Base-by-base conservation (phyloP, 106 monocot genomes). In the Apostasia shenzhenica region DNA sequence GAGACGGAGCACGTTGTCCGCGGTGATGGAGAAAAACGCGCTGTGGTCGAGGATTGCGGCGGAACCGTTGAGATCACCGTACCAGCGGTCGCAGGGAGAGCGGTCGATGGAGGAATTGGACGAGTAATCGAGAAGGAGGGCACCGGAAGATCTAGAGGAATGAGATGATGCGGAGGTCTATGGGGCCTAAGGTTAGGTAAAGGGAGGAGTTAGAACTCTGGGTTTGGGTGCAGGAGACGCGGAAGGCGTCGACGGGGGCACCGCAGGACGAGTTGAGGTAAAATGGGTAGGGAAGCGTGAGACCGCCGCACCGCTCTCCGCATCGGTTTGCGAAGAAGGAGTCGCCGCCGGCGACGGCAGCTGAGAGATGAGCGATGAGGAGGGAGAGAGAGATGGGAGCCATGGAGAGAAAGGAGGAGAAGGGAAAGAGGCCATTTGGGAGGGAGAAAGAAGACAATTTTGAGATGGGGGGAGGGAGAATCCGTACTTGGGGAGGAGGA, bases 81-180 rank as follows among this genome's bases (percentile, higher is more conserved):
- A 93, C 76, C 81, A 75, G 13, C 81, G 80, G 26, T 70, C 67
- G 74, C 78, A 81, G 58, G 81, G 40, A 62, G 75, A 72, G 55
- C 77, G 14, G 50, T 57, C 6, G 55, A 67, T 46, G 57, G 71
- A 60, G 68, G 68, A 46, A 46, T 46, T 40, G 61, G 68, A 37
- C 14, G 84, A 70, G 80, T 84, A 85, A 74, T 82, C 86, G 74
- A 91, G 76, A 79, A 94, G 78, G 75, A 85, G 82, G 44, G 84
- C 66, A 55, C 64, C 67, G 42, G 85, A 73, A 44, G 81, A 50
- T n/a, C n/a, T n/a, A n/a, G 52, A 66, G 76, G 79, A 90, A 87
- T 44, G 56, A 59, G 68, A 85, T 45, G 70, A 94, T 50, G 40
- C 69, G 94, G 68, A 84, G 77, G 46, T 60, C 62, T 11, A 82